Base-by-base conservation (phyloP, 345 rosid genomes). In the Theobroma cacao region DNA sequence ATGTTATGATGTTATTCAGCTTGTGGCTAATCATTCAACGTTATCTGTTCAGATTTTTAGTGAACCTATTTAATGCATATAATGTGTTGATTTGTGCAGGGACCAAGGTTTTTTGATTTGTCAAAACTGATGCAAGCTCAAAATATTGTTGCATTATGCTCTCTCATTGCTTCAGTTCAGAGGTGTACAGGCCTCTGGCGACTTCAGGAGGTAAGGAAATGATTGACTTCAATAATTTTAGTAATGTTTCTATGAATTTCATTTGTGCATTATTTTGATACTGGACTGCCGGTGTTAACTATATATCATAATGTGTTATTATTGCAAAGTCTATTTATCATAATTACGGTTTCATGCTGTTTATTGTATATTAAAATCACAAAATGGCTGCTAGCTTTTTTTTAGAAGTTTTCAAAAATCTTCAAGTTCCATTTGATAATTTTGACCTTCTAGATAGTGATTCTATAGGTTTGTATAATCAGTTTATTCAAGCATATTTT, bases 151-250 rank as follows among this genome's bases (percentile, higher is more conserved):
- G 93, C 94, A 7, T 68, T 92, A 67, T 82, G 86, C 85, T 86
- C 86, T 74, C 91, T 95, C 81, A 74, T 91, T 67, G 90, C 97
- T 82, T 89, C 92, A 78, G 77, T 91, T 84, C 93, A 83, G 86
- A 91, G 98, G 84, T 89, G 92, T 80, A 84, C 87, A 33, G 97
- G 98, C 76, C 89, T 93, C 64, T 90, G 95, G 90, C 88, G 98
- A 83, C 82, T 95, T 72, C 91, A 91, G 85, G 98, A 95, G 92
- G 98, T 95, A 83, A 65, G 8, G 26, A 14, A 33, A 9, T 24
- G 77, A 77, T 47, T 68, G 59, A 40, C 75, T 70, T 30, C 75
- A 48, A 48, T 70, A 67, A 48, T 26, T 45, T 24, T 69, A 7
- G 24, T 30, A 59, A 15, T 48, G 9, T 71, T 31, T 50, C 60